Evolutionary conservation across 805 yeast genomes (phyloP).

Genomic region (Brettanomyces anomalus): DNA sequence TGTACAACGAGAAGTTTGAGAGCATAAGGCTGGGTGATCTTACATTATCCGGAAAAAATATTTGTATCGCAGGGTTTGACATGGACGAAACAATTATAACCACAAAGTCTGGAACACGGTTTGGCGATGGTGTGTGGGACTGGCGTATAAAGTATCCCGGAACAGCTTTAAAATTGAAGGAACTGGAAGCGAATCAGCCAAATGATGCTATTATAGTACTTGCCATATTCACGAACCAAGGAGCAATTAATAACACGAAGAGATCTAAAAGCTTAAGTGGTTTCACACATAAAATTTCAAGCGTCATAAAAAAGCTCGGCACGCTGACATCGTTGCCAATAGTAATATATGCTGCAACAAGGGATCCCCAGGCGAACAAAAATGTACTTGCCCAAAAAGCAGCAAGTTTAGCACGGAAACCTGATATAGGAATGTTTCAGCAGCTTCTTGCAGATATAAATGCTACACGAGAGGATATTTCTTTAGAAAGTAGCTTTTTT

Average conservation of each 20-base stretch:
- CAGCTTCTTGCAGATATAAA: slow-evolving; percentile 35
- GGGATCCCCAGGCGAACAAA: slow-evolving; percentile 31
- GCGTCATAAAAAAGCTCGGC: slow-evolving; percentile 24
- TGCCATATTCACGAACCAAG: slow-evolving; percentile 84
- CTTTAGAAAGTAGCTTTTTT: slow-evolving; percentile 41
- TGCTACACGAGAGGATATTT: slow-evolving; percentile 24
- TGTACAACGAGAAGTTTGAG: not conserved
- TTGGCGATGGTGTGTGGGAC: slow-evolving; percentile 52
- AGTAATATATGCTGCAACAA: slow-evolving; percentile 60
- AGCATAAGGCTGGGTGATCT: not conserved
- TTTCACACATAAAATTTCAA: slow-evolving; percentile 34
- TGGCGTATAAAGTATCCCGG: slow-evolving; percentile 53
- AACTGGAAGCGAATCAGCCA: slow-evolving; percentile 8
- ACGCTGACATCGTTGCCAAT: slow-evolving; percentile 14
- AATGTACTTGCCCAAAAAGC: not conserved
- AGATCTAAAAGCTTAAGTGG: slow-evolving; percentile 26
- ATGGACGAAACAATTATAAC: slow-evolving; percentile 70
- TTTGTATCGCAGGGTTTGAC: slow-evolving; percentile 61
- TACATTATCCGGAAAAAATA: not conserved
- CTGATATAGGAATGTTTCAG: slow-evolving; percentile 70
- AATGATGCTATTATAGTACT: slow-evolving; percentile 22
- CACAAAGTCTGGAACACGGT: slow-evolving; percentile 55
- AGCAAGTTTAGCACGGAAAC: slow-evolving; percentile 45
- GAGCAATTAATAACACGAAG: slow-evolving; percentile 42
- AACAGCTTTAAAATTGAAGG: slow-evolving; percentile 19